These are phyloP conservation scores for Pisolithus microcarpus DNA, from an alignment of 768 basidiomycete genomes.

Conservation along the genomic window DNA sequence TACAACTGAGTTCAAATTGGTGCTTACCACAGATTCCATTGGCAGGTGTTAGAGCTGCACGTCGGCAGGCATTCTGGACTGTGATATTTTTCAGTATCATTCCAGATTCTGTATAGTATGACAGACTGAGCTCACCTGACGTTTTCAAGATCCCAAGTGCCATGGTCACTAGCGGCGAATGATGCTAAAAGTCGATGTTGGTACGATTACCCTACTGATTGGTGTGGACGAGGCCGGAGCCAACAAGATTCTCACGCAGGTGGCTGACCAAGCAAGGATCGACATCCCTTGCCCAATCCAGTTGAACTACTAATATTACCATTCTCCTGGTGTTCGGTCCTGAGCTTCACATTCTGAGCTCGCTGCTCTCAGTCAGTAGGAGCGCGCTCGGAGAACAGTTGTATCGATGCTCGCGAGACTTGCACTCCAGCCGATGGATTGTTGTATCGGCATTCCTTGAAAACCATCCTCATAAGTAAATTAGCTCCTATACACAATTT, in stretches of 20 bases:
- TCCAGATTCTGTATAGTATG: background rate
- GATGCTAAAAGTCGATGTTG: too few relatives aligned
- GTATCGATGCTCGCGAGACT: too few relatives aligned
- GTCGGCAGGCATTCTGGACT: conserved; percentile 36
- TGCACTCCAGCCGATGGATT: too few relatives aligned
- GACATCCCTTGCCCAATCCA: too few relatives aligned
- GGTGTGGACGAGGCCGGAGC: background rate
- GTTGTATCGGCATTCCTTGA: background rate
- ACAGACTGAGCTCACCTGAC: conserved; percentile 21
- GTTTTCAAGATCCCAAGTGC: conserved; percentile 36
- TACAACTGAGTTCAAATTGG: background rate
- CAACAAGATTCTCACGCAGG: background rate
- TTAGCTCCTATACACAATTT: background rate
- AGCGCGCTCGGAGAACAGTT: too few relatives aligned
- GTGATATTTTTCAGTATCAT: conserved; percentile 2
- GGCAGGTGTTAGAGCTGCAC: conserved; percentile 39
- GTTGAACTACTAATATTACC: too few relatives aligned
- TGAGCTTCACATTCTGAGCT: too few relatives aligned
- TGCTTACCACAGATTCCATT: conserved; percentile 37
- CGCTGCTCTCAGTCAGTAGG: too few relatives aligned
- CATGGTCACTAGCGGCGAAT: conserved; percentile 31
- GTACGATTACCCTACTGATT: background rate
- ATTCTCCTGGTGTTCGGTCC: too few relatives aligned
- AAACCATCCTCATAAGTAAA: background rate
- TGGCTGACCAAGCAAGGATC: background rate